Conservation (phyloP, 2,329 filamentous ascomycete species). For the Alternaria novae-zelandiae region DNA sequence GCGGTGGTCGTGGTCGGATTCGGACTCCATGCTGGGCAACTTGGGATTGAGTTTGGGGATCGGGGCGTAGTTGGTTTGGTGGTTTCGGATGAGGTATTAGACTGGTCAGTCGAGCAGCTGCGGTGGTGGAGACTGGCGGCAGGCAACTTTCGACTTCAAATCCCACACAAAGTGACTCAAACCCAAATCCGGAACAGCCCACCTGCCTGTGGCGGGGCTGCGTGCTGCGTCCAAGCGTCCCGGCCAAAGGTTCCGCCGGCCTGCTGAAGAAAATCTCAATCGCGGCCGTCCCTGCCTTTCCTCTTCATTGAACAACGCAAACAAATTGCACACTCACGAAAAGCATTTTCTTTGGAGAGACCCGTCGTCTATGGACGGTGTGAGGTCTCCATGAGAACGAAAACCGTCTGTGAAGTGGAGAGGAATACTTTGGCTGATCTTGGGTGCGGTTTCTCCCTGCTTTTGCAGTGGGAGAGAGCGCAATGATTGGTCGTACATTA, state of each 20-base stretch:
- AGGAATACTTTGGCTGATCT: slow-evolving; percentile 58
- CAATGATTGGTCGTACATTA: slow-evolving; percentile 65
- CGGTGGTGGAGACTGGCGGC: slow-evolving; percentile 10
- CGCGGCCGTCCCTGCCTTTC: slow-evolving; percentile 38
- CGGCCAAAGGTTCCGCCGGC: slow-evolving; percentile 28
- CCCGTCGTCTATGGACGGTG: slow-evolving; percentile 46
- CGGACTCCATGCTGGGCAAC: slow-evolving; percentile 50
- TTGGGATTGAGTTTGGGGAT: neutral
- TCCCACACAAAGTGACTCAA: slow-evolving; percentile 44
- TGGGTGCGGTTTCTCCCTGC: slow-evolving; percentile 63
- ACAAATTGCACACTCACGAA: slow-evolving; percentile 61
- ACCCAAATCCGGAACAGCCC: slow-evolving; percentile 42
- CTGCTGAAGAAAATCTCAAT: slow-evolving; percentile 34
- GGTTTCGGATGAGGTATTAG: neutral
- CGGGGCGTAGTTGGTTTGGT: neutral
- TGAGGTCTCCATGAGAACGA: slow-evolving; percentile 61
- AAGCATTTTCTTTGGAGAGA: slow-evolving; percentile 64
- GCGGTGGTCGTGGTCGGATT: slow-evolving; percentile 50
- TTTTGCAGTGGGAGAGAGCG: slow-evolving; percentile 60
- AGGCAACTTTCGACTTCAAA: slow-evolving; percentile 23
- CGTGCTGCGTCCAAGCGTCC: slow-evolving; percentile 10
- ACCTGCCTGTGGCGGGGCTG: slow-evolving; percentile 31
- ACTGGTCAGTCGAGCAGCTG: slow-evolving; percentile 5
- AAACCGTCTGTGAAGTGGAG: slow-evolving; percentile 66
- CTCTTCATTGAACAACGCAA: slow-evolving; percentile 63